Base-by-base conservation (phyloP, 2,329 filamentous ascomycete species). In the Aspergillus sp. region DNA sequence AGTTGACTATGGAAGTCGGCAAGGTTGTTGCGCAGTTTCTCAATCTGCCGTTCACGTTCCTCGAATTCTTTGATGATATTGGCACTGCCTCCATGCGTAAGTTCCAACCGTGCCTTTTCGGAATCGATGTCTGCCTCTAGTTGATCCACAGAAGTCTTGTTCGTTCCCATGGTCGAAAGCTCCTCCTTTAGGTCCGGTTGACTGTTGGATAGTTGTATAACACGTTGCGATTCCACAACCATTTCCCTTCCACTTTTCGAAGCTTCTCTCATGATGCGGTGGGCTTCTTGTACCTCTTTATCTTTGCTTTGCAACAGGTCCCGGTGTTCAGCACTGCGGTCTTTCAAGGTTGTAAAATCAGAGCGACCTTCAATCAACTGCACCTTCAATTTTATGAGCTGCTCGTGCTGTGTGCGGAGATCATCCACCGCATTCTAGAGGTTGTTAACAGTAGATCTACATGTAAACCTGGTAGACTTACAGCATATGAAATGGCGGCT, bases 281-380 rank as follows among this genome's bases (percentile, higher is more conserved):
- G 33, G 10, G 67, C 68, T 7, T 60, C 52, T 9, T 68, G 61
- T 5, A 68, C 54, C n/a, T 72, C 67, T 31, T 65, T 58, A 31
- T 68, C 57, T 13, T 71, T 68, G 10, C 64, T 56, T 34, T 72
- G 66, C 0, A 74, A 63, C 9, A 64, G 62, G 5, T 71, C 59
- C 43, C 76, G 73, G 45, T 89, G 79, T 38, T 79, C 73, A 7
- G 64, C 55, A 53, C 89, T 88, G 45, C 83, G 82, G 11, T 72
- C 70, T 54, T 80, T 78, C n/a, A 96, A 72, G 5, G 79, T 78
- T 36, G 81, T 74, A 3, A 86, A 66, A 57, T 98, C 93, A 0
- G 90, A 96, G n/a, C 74, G 65, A 1, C 89, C 90, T 70, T 98
- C 93, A 28, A 94, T 78, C 1, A 79, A 70, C 48, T 82, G 75